phyloP scores from a whole-genome alignment of 805 yeast species.

The Kuraishia ogatae region DNA sequence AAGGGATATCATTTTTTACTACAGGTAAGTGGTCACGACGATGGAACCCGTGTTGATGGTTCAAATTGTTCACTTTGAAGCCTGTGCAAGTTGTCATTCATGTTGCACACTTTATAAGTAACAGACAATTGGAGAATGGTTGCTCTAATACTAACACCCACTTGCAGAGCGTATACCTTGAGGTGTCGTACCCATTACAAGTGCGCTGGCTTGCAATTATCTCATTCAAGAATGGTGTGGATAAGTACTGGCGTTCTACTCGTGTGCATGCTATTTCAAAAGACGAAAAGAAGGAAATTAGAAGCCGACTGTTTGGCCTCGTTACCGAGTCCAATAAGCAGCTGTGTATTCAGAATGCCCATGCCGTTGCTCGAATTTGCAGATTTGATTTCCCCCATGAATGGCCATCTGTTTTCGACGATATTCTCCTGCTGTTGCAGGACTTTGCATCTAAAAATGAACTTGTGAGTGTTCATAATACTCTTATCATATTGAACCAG shows the following conservation, averaged over 20 bases:
- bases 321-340: constrained; percentile 67
- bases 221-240: constrained; percentile 82
- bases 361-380: constrained; percentile 69
- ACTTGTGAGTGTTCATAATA: constrained; percentile 49
- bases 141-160: constrained; percentile 8
- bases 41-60: too few relatives aligned
- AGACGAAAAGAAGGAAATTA: constrained; percentile 65
- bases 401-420: constrained; percentile 80
- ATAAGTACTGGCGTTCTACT: constrained; percentile 74
- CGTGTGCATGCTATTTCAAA: constrained; percentile 40
- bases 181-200: constrained; percentile 49
- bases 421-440: constrained; percentile 37
- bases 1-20: constrained; percentile 27
- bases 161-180: constrained; percentile 44
- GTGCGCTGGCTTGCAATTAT: constrained; percentile 83
- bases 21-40: constrained; percentile 27
- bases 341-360: constrained; percentile 76
- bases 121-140: too few relatives aligned
- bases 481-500: constrained; percentile 65
- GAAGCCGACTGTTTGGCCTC: constrained; percentile 42
- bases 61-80: too few relatives aligned
- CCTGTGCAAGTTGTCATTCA: too few relatives aligned
- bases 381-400: constrained; percentile 79
- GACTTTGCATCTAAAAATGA: constrained; percentile 33
- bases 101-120: too few relatives aligned